Evolutionary conservation across 768 basidiomycete species (phyloP), one percentile per base, ranked within the genome.

Genomic region (Panus rudis): DNA sequence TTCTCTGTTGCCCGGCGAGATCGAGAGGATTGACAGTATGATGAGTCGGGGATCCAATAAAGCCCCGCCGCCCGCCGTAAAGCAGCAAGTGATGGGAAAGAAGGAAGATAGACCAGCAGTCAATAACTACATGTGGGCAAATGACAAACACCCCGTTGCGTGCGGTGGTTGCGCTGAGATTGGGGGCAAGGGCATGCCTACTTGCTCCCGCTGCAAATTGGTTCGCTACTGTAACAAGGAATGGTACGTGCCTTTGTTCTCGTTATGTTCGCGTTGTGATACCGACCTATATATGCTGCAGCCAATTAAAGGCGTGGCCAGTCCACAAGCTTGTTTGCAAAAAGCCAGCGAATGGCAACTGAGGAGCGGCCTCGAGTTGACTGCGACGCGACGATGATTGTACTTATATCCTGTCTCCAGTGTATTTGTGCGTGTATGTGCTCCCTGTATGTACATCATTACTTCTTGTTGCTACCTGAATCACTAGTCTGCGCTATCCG

Each of bases 11-110:
- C 28, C 40, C 6, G 45, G 41, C 34, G 63, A 64, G 38, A 31
- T 60, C 4, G 58, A 61, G 49, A 58, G 57, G 41, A 61, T 64
- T 32, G 60, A 64, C 50, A 60, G 51, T 28, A 39, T 47, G 17
- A 13, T 50, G 12, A 37, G 37, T 19, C 46, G 38, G 19, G 21
- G 16, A 4, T 23, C 20, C 20, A 52, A 24, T 42, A 50, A 37
- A 37, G 42, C 38, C 37, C 46, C 53, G 2, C 48, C 41, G 23
- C 21, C 37, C 11, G 33, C 14, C 24, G 31, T 55, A 41, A 53
- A 53, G 34, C 37, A 48, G 21, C 19, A 45, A 31, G 58, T 59
- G 4, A 22, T 48, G 3, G 55, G 56, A 13, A 37, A 23, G 19
- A 56, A 58, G 45, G 48, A 47, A 25, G 39, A n/a, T 13, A 41